A percentile compares a stretch with the other conserved stretches of the same genome.
Conservation (phyloP, 2,329 filamentous ascomycete genomes). For the Fusarium miscanthi region DNA sequence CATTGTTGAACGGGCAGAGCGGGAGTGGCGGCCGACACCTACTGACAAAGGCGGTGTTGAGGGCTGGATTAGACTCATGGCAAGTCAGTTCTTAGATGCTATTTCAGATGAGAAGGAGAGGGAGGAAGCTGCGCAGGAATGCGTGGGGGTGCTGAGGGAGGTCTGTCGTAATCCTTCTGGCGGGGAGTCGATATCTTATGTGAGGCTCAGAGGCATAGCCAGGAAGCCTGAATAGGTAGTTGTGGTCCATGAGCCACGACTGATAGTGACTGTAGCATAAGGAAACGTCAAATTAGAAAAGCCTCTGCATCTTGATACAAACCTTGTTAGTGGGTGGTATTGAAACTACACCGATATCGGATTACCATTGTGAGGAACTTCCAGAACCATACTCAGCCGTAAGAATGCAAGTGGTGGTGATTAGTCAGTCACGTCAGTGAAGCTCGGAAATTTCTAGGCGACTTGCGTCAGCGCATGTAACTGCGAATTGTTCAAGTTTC, state of each 20-base stretch:
- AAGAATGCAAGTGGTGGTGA: not conserved
- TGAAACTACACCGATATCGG: not conserved
- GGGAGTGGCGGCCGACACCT: conserved; percentile 73
- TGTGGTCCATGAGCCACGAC: not conserved
- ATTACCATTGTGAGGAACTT: not conserved
- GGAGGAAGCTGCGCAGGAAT: conserved; percentile 65
- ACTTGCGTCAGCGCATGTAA: conserved; percentile 28
- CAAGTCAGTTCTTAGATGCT: conserved; percentile 66
- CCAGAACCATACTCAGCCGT: not conserved
- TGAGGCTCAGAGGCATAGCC: conserved; percentile 63
- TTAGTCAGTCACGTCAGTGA: conserved; percentile 37
- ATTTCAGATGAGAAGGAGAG: conserved; percentile 58
- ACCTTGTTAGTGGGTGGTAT: not conserved
- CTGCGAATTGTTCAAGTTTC: not conserved
- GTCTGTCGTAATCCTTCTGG: conserved; percentile 68
- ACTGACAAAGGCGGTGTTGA: conserved; percentile 69
- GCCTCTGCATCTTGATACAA: not conserved
- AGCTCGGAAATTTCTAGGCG: conserved; percentile 42
- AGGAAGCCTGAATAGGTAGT: conserved; percentile 49
- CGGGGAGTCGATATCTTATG: conserved; percentile 65
- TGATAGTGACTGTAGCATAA: not conserved
- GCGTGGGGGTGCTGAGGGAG: conserved; percentile 63
- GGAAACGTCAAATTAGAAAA: not conserved
- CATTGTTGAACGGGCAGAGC: conserved; percentile 64
- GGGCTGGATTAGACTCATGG: conserved; percentile 75